A percentile compares a stretch with the other conserved stretches of the same genome.
These are phyloP conservation scores for Cornus florida DNA, from an alignment of 148 eudicot species.

Conservation along the genomic window DNA sequence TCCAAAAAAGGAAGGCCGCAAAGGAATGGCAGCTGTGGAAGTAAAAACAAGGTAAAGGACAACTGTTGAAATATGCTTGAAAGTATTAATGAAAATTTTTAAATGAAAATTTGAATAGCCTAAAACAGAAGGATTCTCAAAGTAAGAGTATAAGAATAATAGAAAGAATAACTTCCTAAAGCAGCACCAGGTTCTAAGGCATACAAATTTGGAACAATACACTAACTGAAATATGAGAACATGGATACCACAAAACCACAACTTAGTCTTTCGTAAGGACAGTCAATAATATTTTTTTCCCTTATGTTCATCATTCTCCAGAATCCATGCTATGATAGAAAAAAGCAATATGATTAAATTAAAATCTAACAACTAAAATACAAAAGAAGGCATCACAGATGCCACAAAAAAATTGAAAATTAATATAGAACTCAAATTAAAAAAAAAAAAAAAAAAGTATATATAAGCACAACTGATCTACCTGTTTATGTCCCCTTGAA, in stretches of 20 bases:
- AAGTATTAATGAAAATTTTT: too few species aligned
- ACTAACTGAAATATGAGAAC: background rate
- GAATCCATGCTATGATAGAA: background rate
- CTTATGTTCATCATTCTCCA: background rate
- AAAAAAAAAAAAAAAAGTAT: too few species aligned
- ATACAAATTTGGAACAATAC: background rate
- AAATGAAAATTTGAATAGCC: background rate
- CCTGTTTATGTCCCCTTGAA: constrained; percentile 92
- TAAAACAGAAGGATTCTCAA: background rate
- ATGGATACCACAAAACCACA: background rate
- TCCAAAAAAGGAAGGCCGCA: constrained; percentile 86
- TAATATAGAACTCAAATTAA: constrained; percentile 2
- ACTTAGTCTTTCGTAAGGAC: background rate
- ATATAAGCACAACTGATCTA: constrained; percentile 12
- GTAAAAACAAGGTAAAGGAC: constrained; percentile 6
- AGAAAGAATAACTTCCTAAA: background rate
- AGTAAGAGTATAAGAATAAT: background rate
- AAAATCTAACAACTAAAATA: background rate
- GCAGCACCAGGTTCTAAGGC: background rate
- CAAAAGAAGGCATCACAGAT: background rate
- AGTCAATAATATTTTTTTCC: background rate
- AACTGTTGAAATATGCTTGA: background rate
- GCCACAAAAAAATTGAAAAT: background rate
- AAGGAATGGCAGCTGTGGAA: constrained; percentile 73
- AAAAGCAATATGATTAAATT: background rate